Base-by-base conservation (phyloP, 1,284 basidiomycete species). In the Fistulinella cinereoalba region DNA sequence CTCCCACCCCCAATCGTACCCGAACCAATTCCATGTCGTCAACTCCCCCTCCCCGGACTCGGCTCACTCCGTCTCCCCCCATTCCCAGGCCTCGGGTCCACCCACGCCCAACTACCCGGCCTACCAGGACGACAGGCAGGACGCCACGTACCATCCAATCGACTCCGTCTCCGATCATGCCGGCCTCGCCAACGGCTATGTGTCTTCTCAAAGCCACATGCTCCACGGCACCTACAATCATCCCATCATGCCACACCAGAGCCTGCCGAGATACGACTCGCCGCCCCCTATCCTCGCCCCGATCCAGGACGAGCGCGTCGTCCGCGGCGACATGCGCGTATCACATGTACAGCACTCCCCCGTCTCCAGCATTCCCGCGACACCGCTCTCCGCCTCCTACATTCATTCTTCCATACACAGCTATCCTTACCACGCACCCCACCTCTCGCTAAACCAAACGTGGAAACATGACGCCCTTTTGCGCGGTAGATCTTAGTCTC, bases 261-360 rank as follows among this genome's bases (percentile, higher is more conserved):
- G 39, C 21, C 44, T 68, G n/a, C 60, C 65, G 7, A 65, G 75
- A 23, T 77, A 74, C 46, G 69, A 71, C 16, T 76, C 74, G 0
- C 77, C 79, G 0, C 77, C 78, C n/a, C 77, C 77, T 0, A 69
- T 68, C 8, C 65, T 80, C 27, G 78, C 79, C 18, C 79, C 79
- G 3, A 76, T 80, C 40, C 79, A 80, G 37, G 72, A 74, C 23
- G 70, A 72, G 39, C 57, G 72, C 4, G 64, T 69, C 23, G 64
- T 68, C 39, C 66, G 71, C 41, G 62, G 70, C 21, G 62, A 67
- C 37, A 55, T 68, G 22, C 53, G 63, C 2, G 38, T 65, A 10
- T 62, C 66, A 0, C 66, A 65, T 31, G 51, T 65, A 52, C 62
- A 68, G 46, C 61, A 62, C 47, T 65, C 65, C 13, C 60, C 59